A percentile compares a stretch with the other conserved stretches of the same genome.
phyloP scores from a whole-genome alignment of 2,329 filamentous ascomycete species.

The Zymoseptoria pseudotritici region DNA sequence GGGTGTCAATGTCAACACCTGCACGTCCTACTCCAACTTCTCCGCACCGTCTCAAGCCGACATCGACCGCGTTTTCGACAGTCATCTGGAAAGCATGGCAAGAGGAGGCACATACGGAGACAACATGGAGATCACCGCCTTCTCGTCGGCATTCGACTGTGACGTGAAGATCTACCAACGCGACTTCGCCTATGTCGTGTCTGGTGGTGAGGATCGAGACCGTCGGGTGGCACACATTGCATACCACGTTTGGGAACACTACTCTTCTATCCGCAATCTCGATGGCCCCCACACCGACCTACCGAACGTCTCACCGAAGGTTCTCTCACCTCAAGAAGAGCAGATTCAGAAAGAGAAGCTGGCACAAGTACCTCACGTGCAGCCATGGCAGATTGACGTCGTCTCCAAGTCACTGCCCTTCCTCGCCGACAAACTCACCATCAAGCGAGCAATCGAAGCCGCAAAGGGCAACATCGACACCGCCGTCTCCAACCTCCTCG shows the following conservation, averaged over 20 bases:
- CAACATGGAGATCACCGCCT: constrained; percentile 61
- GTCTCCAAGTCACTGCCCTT: constrained; percentile 47
- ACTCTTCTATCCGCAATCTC: constrained; percentile 57
- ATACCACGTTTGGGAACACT: constrained; percentile 55
- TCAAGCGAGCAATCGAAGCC: constrained; percentile 46
- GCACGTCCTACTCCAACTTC: constrained; percentile 38
- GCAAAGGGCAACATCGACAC: constrained; percentile 48
- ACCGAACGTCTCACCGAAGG: constrained; percentile 40
- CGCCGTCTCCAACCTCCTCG: constrained; percentile 47
- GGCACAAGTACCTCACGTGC: constrained; percentile 35
- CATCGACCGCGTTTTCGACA: constrained; percentile 45
- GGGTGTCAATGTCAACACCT: constrained; percentile 41
- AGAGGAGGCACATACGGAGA: constrained; percentile 57
- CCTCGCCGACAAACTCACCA: constrained; percentile 42
- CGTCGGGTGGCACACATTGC: constrained; percentile 41
- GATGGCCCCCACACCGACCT: constrained; percentile 52
- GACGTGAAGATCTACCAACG: constrained; percentile 57
- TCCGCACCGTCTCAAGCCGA: constrained; percentile 46
- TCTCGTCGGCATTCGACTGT: constrained; percentile 53
- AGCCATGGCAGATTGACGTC: constrained; percentile 50
- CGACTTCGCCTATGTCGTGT: constrained; percentile 45
- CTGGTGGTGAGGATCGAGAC: constrained; percentile 29
- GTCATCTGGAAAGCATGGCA: constrained; percentile 53
- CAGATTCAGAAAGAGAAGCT: constrained; percentile 31
- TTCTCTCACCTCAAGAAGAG: constrained; percentile 36